Evolutionary conservation across 371 early-diverging fungal genomes (phyloP), one percentile per base, ranked within the genome.

Genomic region (Fennellomyces sp.): DNA sequence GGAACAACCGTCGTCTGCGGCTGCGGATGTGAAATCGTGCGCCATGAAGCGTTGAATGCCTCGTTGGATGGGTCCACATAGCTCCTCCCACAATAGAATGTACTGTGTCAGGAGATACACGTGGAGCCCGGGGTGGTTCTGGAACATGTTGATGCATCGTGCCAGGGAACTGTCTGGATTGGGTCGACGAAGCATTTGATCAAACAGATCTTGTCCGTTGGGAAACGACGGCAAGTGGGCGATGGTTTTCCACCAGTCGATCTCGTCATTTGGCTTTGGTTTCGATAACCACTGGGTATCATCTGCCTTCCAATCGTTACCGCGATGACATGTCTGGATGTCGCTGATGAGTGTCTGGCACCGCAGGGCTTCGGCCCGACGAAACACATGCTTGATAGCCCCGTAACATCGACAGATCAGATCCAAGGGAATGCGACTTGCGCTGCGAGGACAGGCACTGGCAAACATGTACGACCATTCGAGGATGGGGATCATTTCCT

Each of bases 31-130:
- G n/a, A n/a, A n/a, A n/a, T 19, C 11, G 29, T 31, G 29, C 21
- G 25, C 19, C 6, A 48, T n/a, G 25, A 55, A 42, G 7, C 42
- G 30, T 3, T 62, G 21, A 5, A 75, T 45, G 0, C 60, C 61
- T 0, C 49, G 13, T 35, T 68, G 61, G 2, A 70, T 19, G 2
- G 75, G 73, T 2, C 66, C 66, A 6, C 56, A 36, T 0, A 75
- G 5, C 28, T 75, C 69, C 23, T 75, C 73, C 1, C 71, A 60
- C 19, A 73, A 15, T 5, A 75, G 48, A 49, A 69, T 48, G 12
- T 64, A 78, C 15, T 78, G 75, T 12, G 53, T 38, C 28, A 58
- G 35, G 3, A 75, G 17, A 25, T 78, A 78, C 2, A 42, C 28
- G 0, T 29, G 38, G 1, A 75, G 5, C 21, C n/a, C n/a, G 28